Evolutionary conservation across 495 filamentous ascomycete species (phyloP).

Genomic region (Beverwykella pulmonaria): DNA sequence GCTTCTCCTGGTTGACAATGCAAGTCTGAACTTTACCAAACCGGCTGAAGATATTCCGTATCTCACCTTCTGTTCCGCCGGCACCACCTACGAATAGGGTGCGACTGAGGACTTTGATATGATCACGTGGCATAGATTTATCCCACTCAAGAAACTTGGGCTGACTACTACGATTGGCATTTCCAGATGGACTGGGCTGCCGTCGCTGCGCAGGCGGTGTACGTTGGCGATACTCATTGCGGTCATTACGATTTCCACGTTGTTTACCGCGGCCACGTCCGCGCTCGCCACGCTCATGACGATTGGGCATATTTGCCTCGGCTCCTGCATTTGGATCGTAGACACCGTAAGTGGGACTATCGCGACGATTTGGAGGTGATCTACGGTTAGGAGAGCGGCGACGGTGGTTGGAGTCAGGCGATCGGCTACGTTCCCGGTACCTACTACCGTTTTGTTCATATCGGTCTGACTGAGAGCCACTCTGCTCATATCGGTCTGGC

Average conservation of each 20-base stretch:
- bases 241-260: constrained; percentile 47
- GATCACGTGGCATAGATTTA: constrained; percentile 65
- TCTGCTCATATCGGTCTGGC: constrained; percentile 12
- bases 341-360: constrained; percentile 70
- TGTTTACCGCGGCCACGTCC: constrained; percentile 35
- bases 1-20: constrained; percentile 96
- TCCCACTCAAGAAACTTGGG: constrained; percentile 85
- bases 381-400: constrained; percentile 41
- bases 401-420: constrained; percentile 41
- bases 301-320: constrained; percentile 21
- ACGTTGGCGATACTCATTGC: constrained; percentile 76
- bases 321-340: constrained; percentile 44
- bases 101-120: constrained; percentile 91
- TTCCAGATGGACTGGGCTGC: constrained; percentile 52
- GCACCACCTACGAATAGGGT: constrained; percentile 97
- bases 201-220: constrained; percentile 66
- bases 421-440: constrained; percentile 43
- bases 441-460: constrained; percentile 33
- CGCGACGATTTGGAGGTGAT: constrained; percentile 41
- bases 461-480: constrained; percentile 15
- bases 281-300: constrained; percentile 33
- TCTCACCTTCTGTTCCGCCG: constrained; percentile 70
- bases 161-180: constrained; percentile 50
- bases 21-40: constrained; percentile 92
- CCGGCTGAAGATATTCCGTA: constrained; percentile 73